These are phyloP conservation scores for Malassezia sympodialis DNA, from an alignment of 1,284 basidiomycete genomes.

Conservation along the genomic window DNA sequence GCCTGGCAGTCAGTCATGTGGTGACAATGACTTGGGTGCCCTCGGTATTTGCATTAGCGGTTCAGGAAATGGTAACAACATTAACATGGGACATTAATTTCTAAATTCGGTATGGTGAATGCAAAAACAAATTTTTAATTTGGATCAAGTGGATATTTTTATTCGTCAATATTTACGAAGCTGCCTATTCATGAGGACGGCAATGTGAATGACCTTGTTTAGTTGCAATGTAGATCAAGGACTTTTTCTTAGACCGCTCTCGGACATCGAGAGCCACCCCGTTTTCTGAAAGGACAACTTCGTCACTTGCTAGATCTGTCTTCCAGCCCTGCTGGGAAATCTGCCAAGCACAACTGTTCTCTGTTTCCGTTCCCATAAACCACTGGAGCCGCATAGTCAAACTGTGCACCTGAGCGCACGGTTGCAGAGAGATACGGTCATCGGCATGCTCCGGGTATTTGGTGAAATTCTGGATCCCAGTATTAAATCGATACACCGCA, in stretches of 20 bases:
- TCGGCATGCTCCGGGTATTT: slow-evolving; percentile 3
- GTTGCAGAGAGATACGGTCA: slow-evolving; percentile 6
- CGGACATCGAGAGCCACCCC: not conserved
- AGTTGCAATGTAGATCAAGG: not conserved
- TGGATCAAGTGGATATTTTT: not conserved
- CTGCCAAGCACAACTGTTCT: not conserved
- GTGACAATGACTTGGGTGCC: not conserved
- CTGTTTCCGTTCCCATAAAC: slow-evolving; percentile 3
- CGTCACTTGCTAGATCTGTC: slow-evolving; percentile 5
- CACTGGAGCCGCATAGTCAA: slow-evolving; percentile 5
- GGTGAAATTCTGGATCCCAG: not conserved
- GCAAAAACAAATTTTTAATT: not conserved
- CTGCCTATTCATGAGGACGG: not conserved
- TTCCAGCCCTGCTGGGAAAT: slow-evolving; percentile 9
- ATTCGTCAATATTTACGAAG: not conserved
- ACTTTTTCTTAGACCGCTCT: not conserved
- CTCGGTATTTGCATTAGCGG: not conserved
- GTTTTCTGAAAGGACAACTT: slow-evolving; percentile 4
- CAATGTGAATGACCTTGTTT: not conserved
- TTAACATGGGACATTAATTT: not conserved
- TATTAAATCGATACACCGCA: not conserved
- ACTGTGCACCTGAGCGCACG: not conserved
- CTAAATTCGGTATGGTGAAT: not conserved
- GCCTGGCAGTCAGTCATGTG: not conserved
- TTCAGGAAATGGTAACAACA: not conserved